Conservation (phyloP, 176 grass and related monocot genomes). For the Secale cereale region DNA sequence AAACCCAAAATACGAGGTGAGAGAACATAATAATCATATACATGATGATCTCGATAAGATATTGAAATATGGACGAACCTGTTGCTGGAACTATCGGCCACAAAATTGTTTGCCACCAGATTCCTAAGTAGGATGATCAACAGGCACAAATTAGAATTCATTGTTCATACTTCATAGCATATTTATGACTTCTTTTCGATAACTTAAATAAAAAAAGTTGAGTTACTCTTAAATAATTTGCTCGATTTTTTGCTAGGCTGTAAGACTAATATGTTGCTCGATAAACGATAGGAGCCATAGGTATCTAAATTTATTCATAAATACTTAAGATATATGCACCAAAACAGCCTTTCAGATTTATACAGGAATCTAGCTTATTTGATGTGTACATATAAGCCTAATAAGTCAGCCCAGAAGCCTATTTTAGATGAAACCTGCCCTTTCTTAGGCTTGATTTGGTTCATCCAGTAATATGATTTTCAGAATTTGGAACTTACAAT, state of each 20-base stretch:
- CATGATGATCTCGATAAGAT: neutral
- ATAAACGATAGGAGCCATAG: neutral
- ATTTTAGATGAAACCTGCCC: neutral
- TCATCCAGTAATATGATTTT: conserved; percentile 21
- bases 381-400: neutral
- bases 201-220: neutral
- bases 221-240: neutral
- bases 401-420: neutral
- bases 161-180: neutral
- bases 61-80: conserved; percentile 37
- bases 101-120: conserved; percentile 81
- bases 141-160: conserved; percentile 14
- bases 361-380: neutral
- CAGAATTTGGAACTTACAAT: conserved; percentile 50
- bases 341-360: conserved; percentile 2
- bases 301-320: neutral
- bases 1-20: neutral
- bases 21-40: neutral
- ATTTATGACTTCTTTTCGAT: neutral
- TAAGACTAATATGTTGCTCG: neutral
- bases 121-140: conserved; percentile 49
- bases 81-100: conserved; percentile 52
- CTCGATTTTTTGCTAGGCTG: neutral
- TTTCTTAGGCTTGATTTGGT: neutral
- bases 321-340: neutral